These are phyloP conservation scores for cucumber (Cucumis sativus) DNA, from an alignment of 306 rosid genomes.

Conservation along the genomic window Cucumber_9930_V3 NC_026658.2:13838501-13839000, in stretches of 20 bases:
- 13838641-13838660: neutral
- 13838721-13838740: neutral
- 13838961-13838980: conserved; percentile 55
- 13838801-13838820: neutral
- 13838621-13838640: no score
- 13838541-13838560: no score
- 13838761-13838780: neutral
- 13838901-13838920: conserved; percentile 92
- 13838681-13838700: neutral
- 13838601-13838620: no score
- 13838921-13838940: conserved; percentile 97
- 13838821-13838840: neutral
- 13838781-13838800: neutral
- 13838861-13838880: neutral
- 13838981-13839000: neutral
- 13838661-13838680: neutral
- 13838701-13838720: neutral
- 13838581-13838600: no score
- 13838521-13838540: no score
- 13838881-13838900: conserved; percentile 29
- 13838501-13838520: no score
- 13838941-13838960: conserved; percentile 96
- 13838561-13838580: no score
- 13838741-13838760: neutral
- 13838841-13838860: neutral